Base-by-base conservation (phyloP, 1,284 basidiomycete species). In the Hortiboletus rubellus region DNA sequence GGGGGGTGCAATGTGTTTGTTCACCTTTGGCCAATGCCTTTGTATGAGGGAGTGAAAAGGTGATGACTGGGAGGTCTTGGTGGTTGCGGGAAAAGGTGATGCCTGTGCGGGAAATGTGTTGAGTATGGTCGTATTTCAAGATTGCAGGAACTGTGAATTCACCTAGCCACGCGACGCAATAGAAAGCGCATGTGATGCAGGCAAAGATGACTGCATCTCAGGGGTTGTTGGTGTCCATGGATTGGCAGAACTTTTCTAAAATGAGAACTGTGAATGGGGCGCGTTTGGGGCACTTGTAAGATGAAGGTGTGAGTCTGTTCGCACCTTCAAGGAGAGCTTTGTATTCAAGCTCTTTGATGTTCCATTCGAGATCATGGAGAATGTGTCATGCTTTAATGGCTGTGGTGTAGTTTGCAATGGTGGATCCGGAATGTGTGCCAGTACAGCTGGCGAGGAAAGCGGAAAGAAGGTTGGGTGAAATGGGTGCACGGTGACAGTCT, bases 351-450 rank as follows among this genome's bases (percentile, higher is more conserved):
- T 49, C 42, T 0, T 24, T 27, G 2, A 55, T 33, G 0, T 9
- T 5, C 52, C 60, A 62, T 0, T 24, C 2, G 0, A 59, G 52
- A 0, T 72, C 62, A 53, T 79, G 77, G 0, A 78, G 46, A 0
- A 70, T 60, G 58, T 78, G 76, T 76, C 75, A 77, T 0, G 75
- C 76, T 0, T 61, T 48, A 0, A 79, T 36, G 0, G 63, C 72
- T 0, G 55, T 62, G 0, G 69, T 14, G 31, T 76, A 78, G 58
- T 76, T 77, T 0, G 54, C 22, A 0, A 75, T 38, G 3, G 71
- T 61, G 0, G 51, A 58, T 0, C 65, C 62, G 0, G 68, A 49
- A 15, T 72, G 65, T 0, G 47, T 14, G 0, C 71, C 72, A 0
- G 64, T 64, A 3, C 58, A 57, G 0, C 57, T 44, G 0, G 71